Conservation (phyloP, 2,329 filamentous ascomycete genomes). For the Pseudocercospora pini-densiflorae region DNA sequence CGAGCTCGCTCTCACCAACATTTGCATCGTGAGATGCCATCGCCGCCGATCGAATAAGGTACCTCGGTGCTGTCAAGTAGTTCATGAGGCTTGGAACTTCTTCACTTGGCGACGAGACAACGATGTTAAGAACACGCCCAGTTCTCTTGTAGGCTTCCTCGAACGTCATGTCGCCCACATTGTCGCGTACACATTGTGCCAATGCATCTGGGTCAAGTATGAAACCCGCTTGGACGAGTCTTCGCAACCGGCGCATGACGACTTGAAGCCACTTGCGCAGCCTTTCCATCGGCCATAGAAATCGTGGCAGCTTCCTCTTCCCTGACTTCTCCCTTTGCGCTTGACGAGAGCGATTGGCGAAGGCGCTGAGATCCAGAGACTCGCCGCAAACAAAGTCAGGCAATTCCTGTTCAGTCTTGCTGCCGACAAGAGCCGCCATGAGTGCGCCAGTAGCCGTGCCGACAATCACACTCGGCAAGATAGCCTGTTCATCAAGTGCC, state of each 20-base stretch:
- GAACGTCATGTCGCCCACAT: constrained; percentile 88
- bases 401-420: constrained; percentile 85
- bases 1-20: constrained; percentile 63
- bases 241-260: constrained; percentile 65
- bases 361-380: constrained; percentile 81
- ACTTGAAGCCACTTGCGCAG: constrained; percentile 54
- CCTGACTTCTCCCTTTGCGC: constrained; percentile 55
- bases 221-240: constrained; percentile 77
- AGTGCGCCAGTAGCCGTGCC: constrained; percentile 89
- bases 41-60: constrained; percentile 82
- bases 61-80: constrained; percentile 90
- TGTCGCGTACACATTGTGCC: constrained; percentile 81
- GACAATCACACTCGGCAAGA: constrained; percentile 87
- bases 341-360: constrained; percentile 55
- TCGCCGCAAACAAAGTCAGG: constrained; percentile 76
- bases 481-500: constrained; percentile 71
- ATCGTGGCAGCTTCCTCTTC: constrained; percentile 61
- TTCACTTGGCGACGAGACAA: constrained; percentile 75
- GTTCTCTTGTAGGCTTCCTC: constrained; percentile 88
- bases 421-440: constrained; percentile 84
- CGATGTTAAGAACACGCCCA: constrained; percentile 89
- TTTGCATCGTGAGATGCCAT: constrained; percentile 77
- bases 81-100: constrained; percentile 86
- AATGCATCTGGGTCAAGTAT: constrained; percentile 74
- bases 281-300: constrained; percentile 71